phyloP scores from a whole-genome alignment of 345 rosid species.

The thale cress (Arabidopsis thaliana) region DNA sequence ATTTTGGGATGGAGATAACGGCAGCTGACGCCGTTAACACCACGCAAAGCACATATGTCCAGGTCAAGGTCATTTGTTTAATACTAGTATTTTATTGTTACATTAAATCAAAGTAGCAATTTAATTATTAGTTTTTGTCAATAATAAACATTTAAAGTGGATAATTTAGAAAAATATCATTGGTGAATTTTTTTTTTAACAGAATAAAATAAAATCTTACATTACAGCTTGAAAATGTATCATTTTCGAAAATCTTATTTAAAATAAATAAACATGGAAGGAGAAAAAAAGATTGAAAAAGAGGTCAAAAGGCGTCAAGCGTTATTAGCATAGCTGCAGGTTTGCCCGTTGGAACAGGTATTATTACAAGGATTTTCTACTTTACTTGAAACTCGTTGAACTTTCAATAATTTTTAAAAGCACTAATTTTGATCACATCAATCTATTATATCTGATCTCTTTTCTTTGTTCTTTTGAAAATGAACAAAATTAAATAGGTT shows the following conservation, averaged over 20 bases:
- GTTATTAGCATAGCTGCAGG: not conserved
- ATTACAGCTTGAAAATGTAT: no score
- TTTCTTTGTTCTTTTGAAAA: no score
- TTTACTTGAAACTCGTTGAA: conserved; percentile 43
- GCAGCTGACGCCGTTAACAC: conserved; percentile 41
- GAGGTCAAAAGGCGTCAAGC: conserved; percentile 23
- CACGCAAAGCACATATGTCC: conserved; percentile 9
- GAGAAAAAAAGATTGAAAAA: not conserved
- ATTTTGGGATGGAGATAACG: conserved; percentile 44
- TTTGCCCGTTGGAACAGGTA: conserved; percentile 33
- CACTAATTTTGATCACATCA: conserved; percentile 36
- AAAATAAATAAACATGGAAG: not conserved
- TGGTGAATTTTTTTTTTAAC: no score
- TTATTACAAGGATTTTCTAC: conserved; percentile 34
- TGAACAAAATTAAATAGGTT: no score
- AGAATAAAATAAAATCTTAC: no score
- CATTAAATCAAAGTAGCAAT: not conserved
- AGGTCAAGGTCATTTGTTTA: not conserved
- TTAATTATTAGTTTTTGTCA: not conserved
- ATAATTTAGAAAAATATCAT: no score
- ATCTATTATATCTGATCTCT: not conserved
- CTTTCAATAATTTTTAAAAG: conserved; percentile 32
- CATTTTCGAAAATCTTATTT: no score
- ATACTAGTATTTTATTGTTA: not conserved
- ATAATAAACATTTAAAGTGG: no score